Percentiles rank a stretch among this genome's conserved stretches.
Conservation (phyloP, 768 basidiomycete species). For the Crepidotus variabilis region DNA sequence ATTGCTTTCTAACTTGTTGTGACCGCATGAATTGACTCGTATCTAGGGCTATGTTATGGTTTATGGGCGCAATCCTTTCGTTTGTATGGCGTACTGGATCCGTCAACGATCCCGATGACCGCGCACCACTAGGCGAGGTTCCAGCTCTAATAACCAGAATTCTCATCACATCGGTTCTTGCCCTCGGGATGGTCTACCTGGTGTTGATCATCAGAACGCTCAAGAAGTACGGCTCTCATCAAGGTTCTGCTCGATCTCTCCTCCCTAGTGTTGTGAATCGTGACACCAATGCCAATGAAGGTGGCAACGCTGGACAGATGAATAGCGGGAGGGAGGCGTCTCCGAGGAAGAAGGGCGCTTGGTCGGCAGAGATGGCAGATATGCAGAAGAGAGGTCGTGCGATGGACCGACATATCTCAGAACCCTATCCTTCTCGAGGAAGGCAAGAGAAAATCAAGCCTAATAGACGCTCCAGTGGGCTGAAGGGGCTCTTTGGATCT, state of each 20-base stretch:
- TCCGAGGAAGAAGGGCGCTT: neutral
- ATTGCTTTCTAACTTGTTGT: neutral
- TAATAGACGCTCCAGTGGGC: too few species aligned
- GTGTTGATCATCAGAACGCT: slow-evolving; percentile 59
- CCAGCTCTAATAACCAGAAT: slow-evolving; percentile 52
- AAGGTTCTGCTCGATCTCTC: slow-evolving; percentile 4
- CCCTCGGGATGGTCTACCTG: slow-evolving; percentile 60
- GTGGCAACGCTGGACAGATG: too few species aligned
- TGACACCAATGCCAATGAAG: too few species aligned
- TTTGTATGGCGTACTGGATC: slow-evolving; percentile 72
- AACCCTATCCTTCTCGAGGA: too few species aligned
- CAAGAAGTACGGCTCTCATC: slow-evolving; percentile 47
- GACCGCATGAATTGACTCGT: neutral
- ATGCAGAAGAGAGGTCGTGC: neutral
- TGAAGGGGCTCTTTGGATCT: too few species aligned
- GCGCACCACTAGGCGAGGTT: slow-evolving; percentile 29
- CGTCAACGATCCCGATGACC: slow-evolving; percentile 30
- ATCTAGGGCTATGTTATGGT: slow-evolving; percentile 62
- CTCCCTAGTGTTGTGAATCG: too few species aligned
- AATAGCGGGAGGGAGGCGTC: too few species aligned
- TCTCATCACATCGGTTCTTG: slow-evolving; percentile 48
- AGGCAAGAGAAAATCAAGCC: too few species aligned
- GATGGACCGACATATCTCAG: too few species aligned
- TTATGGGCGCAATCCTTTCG: slow-evolving; percentile 57
- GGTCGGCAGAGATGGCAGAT: neutral